Percentiles rank a stretch among this genome's conserved stretches.
Evolutionary conservation across 176 grass and related monocot genomes (phyloP).

Genomic region (Raddia guianensis): DNA sequence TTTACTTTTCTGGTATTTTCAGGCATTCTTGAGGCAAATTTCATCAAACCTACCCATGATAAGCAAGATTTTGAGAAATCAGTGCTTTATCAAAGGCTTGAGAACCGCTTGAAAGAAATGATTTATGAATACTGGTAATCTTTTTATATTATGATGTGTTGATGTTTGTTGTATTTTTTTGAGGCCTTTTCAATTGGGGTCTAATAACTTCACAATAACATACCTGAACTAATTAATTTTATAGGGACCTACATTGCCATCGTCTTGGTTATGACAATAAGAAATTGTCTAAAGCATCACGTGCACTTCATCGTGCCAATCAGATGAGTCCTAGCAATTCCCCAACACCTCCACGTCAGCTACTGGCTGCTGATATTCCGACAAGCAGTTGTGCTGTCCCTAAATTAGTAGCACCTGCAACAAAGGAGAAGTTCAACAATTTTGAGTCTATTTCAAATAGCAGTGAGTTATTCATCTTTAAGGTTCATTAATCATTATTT

Average conservation of each 20-base stretch:
- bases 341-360: conserved; percentile 18
- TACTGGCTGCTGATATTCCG: conserved; percentile 46
- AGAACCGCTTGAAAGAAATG: conserved; percentile 96
- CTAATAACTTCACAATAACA: conserved; percentile 9
- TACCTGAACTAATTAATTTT: conserved; percentile 25
- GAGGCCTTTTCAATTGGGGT: conserved; percentile 16
- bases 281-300: conserved; percentile 56
- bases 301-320: conserved; percentile 44
- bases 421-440: conserved; percentile 27
- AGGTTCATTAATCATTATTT: conserved; percentile 20
- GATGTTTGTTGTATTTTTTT: conserved; percentile 16
- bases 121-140: conserved; percentile 98
- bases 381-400: conserved; percentile 39
- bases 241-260: conserved; percentile 84
- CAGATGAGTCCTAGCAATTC: conserved; percentile 31
- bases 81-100: conserved; percentile 86
- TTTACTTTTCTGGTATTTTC: conserved; percentile 38
- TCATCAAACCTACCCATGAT: conserved; percentile 96
- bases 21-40: conserved; percentile 90
- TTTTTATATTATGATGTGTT: conserved; percentile 29
- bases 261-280: conserved; percentile 89
- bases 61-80: conserved; percentile 99
- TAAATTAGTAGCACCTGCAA: conserved; percentile 28
- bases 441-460: conserved; percentile 14
- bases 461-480: conserved; percentile 39